Evolutionary conservation across 371 early-diverging fungal species (phyloP).

Genomic region (Apophysomyces ossiformis): DNA sequence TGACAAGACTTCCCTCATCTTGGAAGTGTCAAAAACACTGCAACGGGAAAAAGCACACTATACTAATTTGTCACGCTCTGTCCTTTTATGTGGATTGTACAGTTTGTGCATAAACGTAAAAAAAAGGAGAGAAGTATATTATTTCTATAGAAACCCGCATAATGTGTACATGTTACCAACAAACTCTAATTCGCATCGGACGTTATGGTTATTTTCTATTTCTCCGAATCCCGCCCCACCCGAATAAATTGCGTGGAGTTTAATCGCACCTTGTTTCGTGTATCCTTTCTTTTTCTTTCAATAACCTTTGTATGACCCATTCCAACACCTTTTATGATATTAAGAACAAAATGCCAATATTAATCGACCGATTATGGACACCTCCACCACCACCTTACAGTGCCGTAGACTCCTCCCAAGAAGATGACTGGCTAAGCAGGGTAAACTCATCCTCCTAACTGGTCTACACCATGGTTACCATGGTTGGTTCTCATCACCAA

Average conservation of each 20-base stretch:
- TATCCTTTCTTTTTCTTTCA: slow-evolving; percentile 2
- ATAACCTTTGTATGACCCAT: neutral
- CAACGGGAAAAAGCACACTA: no score
- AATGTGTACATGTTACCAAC: neutral
- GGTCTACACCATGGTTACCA: no score
- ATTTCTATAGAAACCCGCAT: no score
- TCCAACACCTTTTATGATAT: neutral
- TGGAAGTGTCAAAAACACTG: no score
- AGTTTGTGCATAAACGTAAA: no score
- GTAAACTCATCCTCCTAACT: neutral
- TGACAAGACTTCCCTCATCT: no score
- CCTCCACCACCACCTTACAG: slow-evolving; percentile 4
- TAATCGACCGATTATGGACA: neutral
- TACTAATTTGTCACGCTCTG: no score
- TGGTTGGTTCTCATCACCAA: no score
- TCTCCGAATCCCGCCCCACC: slow-evolving; percentile 1
- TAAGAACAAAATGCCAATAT: neutral
- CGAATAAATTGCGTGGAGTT: slow-evolving; percentile 9
- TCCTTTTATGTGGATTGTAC: no score
- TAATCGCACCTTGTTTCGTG: neutral
- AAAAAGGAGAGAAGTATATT: no score
- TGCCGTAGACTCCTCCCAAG: neutral
- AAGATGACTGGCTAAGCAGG: slow-evolving; percentile 1
- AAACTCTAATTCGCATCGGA: slow-evolving; percentile 1
- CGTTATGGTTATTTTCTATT: neutral